These are phyloP conservation scores for Fennellomyces sp. DNA, from an alignment of 371 early-diverging fungal genomes.

Conservation along the genomic window DNA sequence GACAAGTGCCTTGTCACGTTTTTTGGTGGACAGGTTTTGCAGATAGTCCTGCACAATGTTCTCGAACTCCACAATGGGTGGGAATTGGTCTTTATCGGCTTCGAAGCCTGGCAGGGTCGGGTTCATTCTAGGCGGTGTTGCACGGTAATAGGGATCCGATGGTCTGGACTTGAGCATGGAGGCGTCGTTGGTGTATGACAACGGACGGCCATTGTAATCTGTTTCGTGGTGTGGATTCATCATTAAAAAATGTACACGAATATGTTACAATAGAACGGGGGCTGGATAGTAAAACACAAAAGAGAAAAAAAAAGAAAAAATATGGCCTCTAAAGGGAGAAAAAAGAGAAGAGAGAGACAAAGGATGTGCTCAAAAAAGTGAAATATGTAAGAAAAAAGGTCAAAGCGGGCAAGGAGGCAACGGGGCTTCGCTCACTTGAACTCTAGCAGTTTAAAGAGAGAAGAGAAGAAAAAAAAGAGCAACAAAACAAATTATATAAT, in stretches of 20 bases:
- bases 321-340: background rate
- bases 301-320: background rate
- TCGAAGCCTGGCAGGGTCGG: background rate
- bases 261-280: background rate
- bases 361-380: background rate
- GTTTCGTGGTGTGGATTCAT: background rate
- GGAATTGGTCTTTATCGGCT: constrained; percentile 39
- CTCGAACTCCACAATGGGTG: constrained; percentile 37
- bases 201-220: too few species aligned
- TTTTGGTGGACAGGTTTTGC: constrained; percentile 59
- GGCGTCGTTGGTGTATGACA: too few species aligned
- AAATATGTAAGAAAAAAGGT: constrained; percentile 1
- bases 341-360: background rate
- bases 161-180: too few species aligned
- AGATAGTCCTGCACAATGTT: constrained; percentile 52
- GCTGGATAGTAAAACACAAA: background rate
- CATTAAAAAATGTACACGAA: constrained; percentile 3
- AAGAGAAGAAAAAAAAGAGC: background rate
- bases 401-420: constrained; percentile 1
- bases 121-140: background rate
- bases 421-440: background rate
- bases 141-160: too few species aligned
- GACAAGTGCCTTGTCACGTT: constrained; percentile 64
- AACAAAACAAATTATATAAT: background rate
- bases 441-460: background rate